Base-by-base conservation (phyloP, 2,329 filamentous ascomycete genomes). In the Exutisphaerella laricina region DNA sequence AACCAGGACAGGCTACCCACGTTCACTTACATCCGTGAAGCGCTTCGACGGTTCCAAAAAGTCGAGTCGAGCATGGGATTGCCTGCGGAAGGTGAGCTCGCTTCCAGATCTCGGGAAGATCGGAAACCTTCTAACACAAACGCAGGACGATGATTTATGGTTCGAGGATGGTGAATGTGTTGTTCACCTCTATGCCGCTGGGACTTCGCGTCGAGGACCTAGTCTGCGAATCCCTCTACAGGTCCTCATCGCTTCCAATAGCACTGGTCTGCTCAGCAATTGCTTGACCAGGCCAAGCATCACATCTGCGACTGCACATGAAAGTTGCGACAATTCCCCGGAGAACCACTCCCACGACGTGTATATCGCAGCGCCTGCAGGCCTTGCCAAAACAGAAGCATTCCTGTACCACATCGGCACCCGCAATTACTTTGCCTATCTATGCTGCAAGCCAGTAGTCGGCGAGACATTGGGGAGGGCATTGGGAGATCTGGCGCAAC, bases 341-440 rank as follows among this genome's bases (percentile, higher is more conserved):
- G 57, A 60, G 8, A 34, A 29, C 26, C 25, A 34, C 23, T 59
- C 56, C 31, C 55, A 53, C 42, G 79, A 88, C 38, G 67, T 89
- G 1, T 87, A 80, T 58, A 79, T 90, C n/a, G 79, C 84, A 2
- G 70, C 82, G 1, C 82, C 84, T 0, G 58, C 72, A 1, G 64
- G 68, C 23, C 64, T 70, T 4, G 71, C 75, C 35, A 71, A 73
- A 50, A 68, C 73, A 3, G 72, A 80, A 47, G 68, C 75, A 0
- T 77, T 79, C 52, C 63, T 70, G 26, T 83, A 83, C 60, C 81
- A 87, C 54, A 59, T 87, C 4, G 77, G 80, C 1, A 85, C 79
- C 3, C 75, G 85, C 10, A 90, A 90, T 57, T 78, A 88, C 54
- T 82, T 89, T 45, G 85, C 85, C 3, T 88, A 81, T 70, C 62